A percentile compares a stretch with the other conserved stretches of the same genome.
phyloP scores from a whole-genome alignment of 331 rosid species.

The Pyracantha coccinea region DNA sequence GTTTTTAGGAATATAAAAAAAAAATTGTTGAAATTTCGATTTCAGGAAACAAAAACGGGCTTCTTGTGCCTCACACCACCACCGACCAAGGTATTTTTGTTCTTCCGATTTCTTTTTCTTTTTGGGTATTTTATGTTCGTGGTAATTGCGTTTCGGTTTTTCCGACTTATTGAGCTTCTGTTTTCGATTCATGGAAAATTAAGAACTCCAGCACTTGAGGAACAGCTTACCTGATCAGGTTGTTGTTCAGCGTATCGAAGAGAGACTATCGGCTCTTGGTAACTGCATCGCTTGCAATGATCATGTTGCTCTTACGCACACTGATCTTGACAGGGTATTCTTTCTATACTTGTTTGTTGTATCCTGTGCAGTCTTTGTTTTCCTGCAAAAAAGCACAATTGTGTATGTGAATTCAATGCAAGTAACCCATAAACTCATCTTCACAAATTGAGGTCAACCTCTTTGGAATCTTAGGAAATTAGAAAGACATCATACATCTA shows the following conservation, averaged over 20 bases:
- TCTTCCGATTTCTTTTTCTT: neutral
- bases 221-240: conserved; percentile 91
- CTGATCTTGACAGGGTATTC: conserved; percentile 84
- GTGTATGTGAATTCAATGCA: neutral
- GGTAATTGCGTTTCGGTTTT: neutral
- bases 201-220: conserved; percentile 92
- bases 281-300: conserved; percentile 95
- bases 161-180: neutral
- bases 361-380: neutral
- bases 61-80: conserved; percentile 86
- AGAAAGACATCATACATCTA: neutral
- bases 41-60: conserved; percentile 92
- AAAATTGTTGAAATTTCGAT: neutral
- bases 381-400: neutral
- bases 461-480: neutral
- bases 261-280: conserved; percentile 87
- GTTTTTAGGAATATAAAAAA: no score
- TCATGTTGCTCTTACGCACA: conserved; percentile 87
- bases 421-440: neutral
- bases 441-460: neutral
- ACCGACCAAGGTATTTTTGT: conserved; percentile 64
- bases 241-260: conserved; percentile 86
- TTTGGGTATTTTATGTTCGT: neutral
- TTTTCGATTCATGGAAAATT: conserved; percentile 4
- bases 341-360: neutral